Percentiles rank a stretch among this genome's conserved stretches.
phyloP scores from a whole-genome alignment of 495 filamentous ascomycete species.

The Hapsidospora chrysogenum region DNA sequence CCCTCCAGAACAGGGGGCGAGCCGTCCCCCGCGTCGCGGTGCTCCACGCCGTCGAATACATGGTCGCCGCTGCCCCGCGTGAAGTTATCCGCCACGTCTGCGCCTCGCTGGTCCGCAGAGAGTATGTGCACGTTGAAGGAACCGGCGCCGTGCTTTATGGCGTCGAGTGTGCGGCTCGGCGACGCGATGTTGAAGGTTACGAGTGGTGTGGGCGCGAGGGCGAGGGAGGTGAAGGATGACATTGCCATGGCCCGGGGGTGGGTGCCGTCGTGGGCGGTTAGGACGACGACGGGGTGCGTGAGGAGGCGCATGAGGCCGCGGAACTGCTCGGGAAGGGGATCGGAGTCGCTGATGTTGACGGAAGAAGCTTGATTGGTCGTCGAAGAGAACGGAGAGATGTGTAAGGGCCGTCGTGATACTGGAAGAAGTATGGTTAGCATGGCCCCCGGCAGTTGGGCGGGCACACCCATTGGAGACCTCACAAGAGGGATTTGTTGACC shows the following conservation, averaged over 20 bases:
- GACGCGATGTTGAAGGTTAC: slow-evolving; percentile 66
- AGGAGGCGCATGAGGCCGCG: slow-evolving; percentile 53
- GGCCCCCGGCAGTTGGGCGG: no score
- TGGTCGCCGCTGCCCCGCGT: slow-evolving; percentile 16
- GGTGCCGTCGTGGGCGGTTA: slow-evolving; percentile 25
- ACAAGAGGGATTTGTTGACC: no score
- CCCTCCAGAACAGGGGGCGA: slow-evolving; percentile 15
- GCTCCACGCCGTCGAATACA: slow-evolving; percentile 13
- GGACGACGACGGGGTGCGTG: slow-evolving; percentile 57
- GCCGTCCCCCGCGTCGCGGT: slow-evolving; percentile 1
- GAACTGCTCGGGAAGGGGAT: slow-evolving; percentile 20
- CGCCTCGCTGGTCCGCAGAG: slow-evolving; percentile 19
- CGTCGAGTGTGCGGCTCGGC: slow-evolving; percentile 54
- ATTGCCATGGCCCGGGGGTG: slow-evolving; percentile 50
- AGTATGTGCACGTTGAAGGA: slow-evolving; percentile 36
- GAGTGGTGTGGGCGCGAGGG: slow-evolving; percentile 45
- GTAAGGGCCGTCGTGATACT: no score
- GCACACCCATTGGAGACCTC: no score
- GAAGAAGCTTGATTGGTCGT: no score
- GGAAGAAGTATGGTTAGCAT: no score
- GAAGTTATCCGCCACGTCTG: slow-evolving; percentile 25
- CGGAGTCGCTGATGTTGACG: no score
- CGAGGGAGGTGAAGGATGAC: slow-evolving; percentile 68
- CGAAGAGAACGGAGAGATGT: no score
- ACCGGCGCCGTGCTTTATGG: slow-evolving; percentile 28